A percentile compares a stretch with the other conserved stretches of the same genome.
phyloP scores from a whole-genome alignment of 2,329 filamentous ascomycete species.

The Monilinia vaccinii-corymbosi region DNA sequence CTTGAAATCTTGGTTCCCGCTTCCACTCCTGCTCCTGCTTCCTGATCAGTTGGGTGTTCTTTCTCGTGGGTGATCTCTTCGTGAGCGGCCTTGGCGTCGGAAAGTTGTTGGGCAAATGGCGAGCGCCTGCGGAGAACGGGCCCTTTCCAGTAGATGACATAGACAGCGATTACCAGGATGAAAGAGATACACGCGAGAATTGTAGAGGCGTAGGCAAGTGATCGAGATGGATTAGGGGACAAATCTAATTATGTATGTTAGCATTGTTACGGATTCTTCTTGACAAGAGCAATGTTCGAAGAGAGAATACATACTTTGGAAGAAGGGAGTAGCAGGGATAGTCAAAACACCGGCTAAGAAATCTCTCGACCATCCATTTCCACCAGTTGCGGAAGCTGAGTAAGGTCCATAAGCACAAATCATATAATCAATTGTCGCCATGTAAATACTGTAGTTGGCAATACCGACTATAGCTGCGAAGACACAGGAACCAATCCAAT shows the following conservation, averaged over 20 bases:
- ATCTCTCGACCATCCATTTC: conserved; percentile 66
- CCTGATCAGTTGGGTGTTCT: background rate
- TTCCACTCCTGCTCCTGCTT: background rate
- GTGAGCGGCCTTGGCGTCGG: conserved; percentile 25
- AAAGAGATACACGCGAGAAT: conserved; percentile 54
- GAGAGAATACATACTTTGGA: conserved; percentile 33
- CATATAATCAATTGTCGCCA: conserved; percentile 73
- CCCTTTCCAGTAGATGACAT: conserved; percentile 58
- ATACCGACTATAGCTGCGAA: conserved; percentile 60
- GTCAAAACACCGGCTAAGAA: conserved; percentile 65
- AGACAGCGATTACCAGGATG: conserved; percentile 52
- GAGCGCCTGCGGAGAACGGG: conserved; percentile 50
- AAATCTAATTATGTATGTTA: conserved; percentile 1
- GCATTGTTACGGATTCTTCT: background rate
- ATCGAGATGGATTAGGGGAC: conserved; percentile 42
- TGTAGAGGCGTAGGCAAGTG: conserved; percentile 51
- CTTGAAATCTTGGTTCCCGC: conserved; percentile 6
- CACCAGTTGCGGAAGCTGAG: conserved; percentile 64
- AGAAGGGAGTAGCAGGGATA: conserved; percentile 57
- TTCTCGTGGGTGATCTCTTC: background rate
- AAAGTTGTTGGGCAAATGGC: conserved; percentile 55
- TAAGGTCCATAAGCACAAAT: conserved; percentile 65
- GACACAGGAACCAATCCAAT: conserved; percentile 61
- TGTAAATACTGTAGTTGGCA: conserved; percentile 64
- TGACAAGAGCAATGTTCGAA: background rate